A percentile compares a stretch with the other conserved stretches of the same genome.
These are phyloP conservation scores for Cyberlindnera meyerae DNA, from an alignment of 805 yeast genomes.

Conservation along the genomic window DNA sequence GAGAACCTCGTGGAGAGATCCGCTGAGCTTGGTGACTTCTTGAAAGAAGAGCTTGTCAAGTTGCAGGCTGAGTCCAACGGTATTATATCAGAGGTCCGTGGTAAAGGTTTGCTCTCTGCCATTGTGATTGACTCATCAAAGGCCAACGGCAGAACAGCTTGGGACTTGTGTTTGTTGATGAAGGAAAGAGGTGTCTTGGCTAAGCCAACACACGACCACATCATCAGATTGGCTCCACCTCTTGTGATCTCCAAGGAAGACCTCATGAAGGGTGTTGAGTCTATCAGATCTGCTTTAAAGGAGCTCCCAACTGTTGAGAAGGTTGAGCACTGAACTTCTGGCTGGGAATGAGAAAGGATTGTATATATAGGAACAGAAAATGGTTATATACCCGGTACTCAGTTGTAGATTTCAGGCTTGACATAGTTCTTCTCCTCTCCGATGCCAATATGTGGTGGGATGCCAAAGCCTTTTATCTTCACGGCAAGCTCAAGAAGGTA, in stretches of 20 bases:
- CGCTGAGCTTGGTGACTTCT: constrained; percentile 58
- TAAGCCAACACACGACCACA: constrained; percentile 94
- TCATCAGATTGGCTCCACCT: constrained; percentile 95
- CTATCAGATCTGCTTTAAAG: constrained; percentile 57
- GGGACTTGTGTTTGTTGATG: constrained; percentile 93
- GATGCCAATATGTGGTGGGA: constrained; percentile 41
- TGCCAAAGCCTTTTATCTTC: constrained; percentile 69
- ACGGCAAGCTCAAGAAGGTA: constrained; percentile 81
- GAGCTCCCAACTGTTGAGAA: constrained; percentile 50
- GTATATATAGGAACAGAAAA: not conserved
- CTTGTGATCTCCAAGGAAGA: constrained; percentile 87
- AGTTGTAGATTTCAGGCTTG: constrained; percentile 21
- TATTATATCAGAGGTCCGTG: constrained; percentile 55
- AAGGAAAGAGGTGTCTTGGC: constrained; percentile 86
- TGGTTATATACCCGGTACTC: not conserved
- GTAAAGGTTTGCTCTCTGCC: constrained; percentile 78
- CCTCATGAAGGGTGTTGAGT: constrained; percentile 70
- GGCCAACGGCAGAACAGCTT: constrained; percentile 86
- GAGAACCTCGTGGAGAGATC: constrained; percentile 84
- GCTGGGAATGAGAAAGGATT: too few species aligned
- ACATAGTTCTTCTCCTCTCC: constrained; percentile 30
- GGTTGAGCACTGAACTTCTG: constrained; percentile 27
- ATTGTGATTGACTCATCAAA: constrained; percentile 82
- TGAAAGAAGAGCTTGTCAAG: constrained; percentile 53
- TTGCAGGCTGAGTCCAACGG: constrained; percentile 50